Percentiles rank a stretch among this genome's conserved stretches.
Evolutionary conservation across 192 early-diverging fungal species (phyloP).

Genomic region (Backusella morwellensis): DNA sequence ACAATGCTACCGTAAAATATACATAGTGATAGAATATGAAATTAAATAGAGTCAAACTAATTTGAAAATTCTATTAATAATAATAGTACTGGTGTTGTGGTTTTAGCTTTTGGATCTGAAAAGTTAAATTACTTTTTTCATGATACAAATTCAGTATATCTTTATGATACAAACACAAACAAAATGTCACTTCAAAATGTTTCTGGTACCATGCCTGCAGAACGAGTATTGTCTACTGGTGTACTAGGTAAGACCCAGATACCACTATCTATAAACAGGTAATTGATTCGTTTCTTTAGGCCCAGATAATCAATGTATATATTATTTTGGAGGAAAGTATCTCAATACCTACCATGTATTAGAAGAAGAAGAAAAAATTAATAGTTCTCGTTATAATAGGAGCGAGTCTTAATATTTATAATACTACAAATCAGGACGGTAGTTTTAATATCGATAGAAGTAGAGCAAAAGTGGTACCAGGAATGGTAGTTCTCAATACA

Average conservation of each 20-base stretch:
- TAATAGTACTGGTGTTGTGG: neutral
- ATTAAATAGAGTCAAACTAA: neutral
- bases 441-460: neutral
- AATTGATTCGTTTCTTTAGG: neutral
- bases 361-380: neutral
- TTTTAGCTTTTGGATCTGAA: conserved; percentile 1
- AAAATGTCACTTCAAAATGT: neutral
- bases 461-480: neutral
- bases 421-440: neutral
- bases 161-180: neutral
- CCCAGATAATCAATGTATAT: neutral
- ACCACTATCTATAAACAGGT: neutral
- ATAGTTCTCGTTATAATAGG: neutral
- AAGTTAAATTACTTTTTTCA: neutral
- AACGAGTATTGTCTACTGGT: neutral
- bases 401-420: neutral
- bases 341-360: neutral
- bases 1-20: neutral
- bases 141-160: neutral
- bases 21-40: neutral
- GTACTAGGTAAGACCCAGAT: neutral
- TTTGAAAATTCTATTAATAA: neutral
- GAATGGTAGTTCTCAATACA: neutral
- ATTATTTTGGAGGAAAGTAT: conserved; percentile 7
- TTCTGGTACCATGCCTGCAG: neutral